These are phyloP conservation scores for Tylopilus orsonianus DNA, from an alignment of 1,284 basidiomycete species.

Conservation along the genomic window DNA sequence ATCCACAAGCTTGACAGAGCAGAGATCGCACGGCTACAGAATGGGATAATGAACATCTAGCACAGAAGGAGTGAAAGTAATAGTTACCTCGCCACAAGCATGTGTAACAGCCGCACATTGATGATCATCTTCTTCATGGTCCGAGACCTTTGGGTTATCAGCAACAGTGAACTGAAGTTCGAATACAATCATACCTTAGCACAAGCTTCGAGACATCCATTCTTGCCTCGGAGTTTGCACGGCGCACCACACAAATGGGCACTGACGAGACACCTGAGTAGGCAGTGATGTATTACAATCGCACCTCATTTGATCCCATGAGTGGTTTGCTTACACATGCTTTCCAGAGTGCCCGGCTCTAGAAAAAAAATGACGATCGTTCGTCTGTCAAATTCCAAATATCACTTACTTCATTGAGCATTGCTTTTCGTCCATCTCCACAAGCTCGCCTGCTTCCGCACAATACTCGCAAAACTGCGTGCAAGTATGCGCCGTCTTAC, in stretches of 20 bases:
- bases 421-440: slow-evolving; percentile 17
- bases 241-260: slow-evolving; percentile 46
- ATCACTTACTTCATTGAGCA: slow-evolving; percentile 46
- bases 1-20: slow-evolving; percentile 28
- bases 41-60: background rate
- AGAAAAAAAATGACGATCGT: background rate
- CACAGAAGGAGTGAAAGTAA: background rate
- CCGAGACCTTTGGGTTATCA: slow-evolving; percentile 34
- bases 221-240: slow-evolving; percentile 42
- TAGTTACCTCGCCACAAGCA: slow-evolving; percentile 50
- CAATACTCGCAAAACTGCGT: slow-evolving; percentile 43
- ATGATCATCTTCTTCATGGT: slow-evolving; percentile 48
- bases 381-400: background rate
- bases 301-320: background rate
- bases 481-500: slow-evolving; percentile 49
- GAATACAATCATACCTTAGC: slow-evolving; percentile 38
- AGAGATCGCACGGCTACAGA: slow-evolving; percentile 47
- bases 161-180: slow-evolving; percentile 12
- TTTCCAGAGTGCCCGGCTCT: slow-evolving; percentile 56
- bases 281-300: background rate
- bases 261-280: slow-evolving; percentile 44
- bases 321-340: slow-evolving; percentile 44
- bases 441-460: slow-evolving; percentile 24
- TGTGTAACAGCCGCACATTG: slow-evolving; percentile 51
- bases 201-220: slow-evolving; percentile 49